Percentiles rank a stretch among this genome's conserved stretches.
Conservation (phyloP, 179 eudicot species). For the Spergularia azorica region DNA sequence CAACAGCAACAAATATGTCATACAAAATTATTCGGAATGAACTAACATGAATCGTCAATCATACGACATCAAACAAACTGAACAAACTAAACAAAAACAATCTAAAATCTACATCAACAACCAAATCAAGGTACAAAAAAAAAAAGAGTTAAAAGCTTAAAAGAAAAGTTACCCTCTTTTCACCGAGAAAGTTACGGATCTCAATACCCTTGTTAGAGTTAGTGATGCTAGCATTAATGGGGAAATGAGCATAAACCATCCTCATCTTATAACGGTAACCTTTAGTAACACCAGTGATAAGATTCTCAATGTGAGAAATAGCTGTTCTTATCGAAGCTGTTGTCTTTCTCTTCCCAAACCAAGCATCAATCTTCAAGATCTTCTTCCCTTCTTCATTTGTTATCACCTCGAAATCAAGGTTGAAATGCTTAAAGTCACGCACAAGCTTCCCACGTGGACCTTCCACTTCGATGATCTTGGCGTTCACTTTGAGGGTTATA, state of each 20-base stretch:
- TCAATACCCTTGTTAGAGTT: conserved; percentile 47
- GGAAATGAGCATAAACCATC: conserved; percentile 76
- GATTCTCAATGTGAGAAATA: conserved; percentile 55
- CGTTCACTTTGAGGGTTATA: conserved; percentile 50
- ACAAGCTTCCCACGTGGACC: conserved; percentile 65
- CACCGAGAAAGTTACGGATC: conserved; percentile 81
- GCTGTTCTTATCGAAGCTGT: conserved; percentile 75
- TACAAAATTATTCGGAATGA: no score
- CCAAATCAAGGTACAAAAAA: neutral
- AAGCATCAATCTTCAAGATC: conserved; percentile 56
- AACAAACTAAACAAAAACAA: neutral
- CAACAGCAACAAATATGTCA: no score
- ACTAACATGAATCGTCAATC: no score
- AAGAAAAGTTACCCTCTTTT: conserved; percentile 49
- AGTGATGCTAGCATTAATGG: conserved; percentile 64
- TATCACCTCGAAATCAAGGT: conserved; percentile 61
- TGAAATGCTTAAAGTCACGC: conserved; percentile 61
- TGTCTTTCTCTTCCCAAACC: conserved; percentile 64
- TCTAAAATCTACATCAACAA: neutral
- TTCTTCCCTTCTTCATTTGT: conserved; percentile 45
- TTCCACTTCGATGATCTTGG: conserved; percentile 55
- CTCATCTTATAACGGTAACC: conserved; percentile 77
- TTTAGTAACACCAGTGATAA: conserved; percentile 64
- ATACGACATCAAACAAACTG: neutral
- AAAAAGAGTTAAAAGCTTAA: neutral